These are phyloP conservation scores for Penicillium glabrum DNA, from an alignment of 2,329 filamentous ascomycete genomes.

Conservation along the genomic window DNA sequence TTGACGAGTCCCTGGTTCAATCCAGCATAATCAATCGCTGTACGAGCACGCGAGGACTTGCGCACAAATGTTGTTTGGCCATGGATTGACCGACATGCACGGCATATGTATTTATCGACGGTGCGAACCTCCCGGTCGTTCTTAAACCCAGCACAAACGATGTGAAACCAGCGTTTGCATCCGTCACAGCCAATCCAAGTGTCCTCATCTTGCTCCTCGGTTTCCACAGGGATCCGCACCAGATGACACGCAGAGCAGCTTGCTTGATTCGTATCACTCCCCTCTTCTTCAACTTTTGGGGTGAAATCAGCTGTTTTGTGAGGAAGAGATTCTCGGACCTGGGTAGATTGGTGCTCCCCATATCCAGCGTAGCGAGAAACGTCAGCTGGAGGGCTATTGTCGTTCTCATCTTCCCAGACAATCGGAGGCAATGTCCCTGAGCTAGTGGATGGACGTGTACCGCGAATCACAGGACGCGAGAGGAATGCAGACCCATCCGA, in stretches of 20 bases:
- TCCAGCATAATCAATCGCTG: constrained; percentile 67
- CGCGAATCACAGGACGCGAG: constrained; percentile 37
- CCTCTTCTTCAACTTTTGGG: constrained; percentile 31
- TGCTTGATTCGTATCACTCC: constrained; percentile 39
- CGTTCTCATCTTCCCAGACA: constrained; percentile 33
- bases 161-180: constrained; percentile 69
- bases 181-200: constrained; percentile 68
- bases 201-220: constrained; percentile 54
- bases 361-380: constrained; percentile 9
- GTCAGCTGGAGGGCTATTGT: constrained; percentile 17
- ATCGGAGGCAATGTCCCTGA: constrained; percentile 35
- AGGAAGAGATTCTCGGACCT: constrained; percentile 2
- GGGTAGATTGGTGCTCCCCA: constrained; percentile 7
- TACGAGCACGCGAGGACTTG: constrained; percentile 65
- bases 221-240: constrained; percentile 52
- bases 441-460: constrained; percentile 39
- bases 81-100: constrained; percentile 57
- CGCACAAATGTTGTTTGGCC: constrained; percentile 67
- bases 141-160: constrained; percentile 65
- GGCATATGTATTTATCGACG: constrained; percentile 68
- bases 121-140: constrained; percentile 63
- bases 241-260: constrained; percentile 60
- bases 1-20: constrained; percentile 66
- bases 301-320: constrained; percentile 15
- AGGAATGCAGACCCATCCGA: constrained; percentile 44